Evolutionary conservation across 163 green algal genomes (phyloP).

Genomic region (Coccomyxa subellipsoidea): DNA sequence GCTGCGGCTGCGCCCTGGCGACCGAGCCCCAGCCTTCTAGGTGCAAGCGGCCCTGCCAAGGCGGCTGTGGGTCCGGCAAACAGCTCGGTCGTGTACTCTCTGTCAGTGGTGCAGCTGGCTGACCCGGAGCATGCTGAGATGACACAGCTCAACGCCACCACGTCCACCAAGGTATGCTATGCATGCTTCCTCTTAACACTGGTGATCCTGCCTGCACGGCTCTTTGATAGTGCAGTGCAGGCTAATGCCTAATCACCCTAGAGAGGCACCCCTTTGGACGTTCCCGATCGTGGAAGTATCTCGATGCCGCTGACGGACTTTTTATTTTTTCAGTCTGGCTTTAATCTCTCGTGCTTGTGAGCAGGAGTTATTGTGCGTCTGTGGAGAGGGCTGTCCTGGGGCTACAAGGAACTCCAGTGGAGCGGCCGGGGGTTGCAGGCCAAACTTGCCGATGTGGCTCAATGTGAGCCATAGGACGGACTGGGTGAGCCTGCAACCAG

Average conservation of each 20-base stretch:
- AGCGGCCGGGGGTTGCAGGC: slow-evolving; percentile 7
- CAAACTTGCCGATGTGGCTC: slow-evolving; percentile 1
- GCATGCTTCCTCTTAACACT: too few relatives aligned
- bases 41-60: neutral
- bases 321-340: too few relatives aligned
- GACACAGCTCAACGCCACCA: slow-evolving; percentile 26
- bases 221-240: too few relatives aligned
- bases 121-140: slow-evolving; percentile 38
- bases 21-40: neutral
- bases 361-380: neutral
- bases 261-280: too few relatives aligned
- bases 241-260: neutral
- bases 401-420: neutral
- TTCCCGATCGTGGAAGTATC: too few relatives aligned
- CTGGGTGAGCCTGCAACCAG: slow-evolving; percentile 26
- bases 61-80: neutral
- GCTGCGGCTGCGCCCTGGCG: neutral
- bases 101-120: slow-evolving; percentile 42
- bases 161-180: neutral
- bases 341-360: too few relatives aligned
- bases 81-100: slow-evolving; percentile 15
- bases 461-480: slow-evolving; percentile 26
- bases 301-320: too few relatives aligned
- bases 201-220: too few relatives aligned
- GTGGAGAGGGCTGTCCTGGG: neutral